Base-by-base conservation (phyloP, 495 filamentous ascomycete species). In the Aspergillus sclerotioniger region DNA sequence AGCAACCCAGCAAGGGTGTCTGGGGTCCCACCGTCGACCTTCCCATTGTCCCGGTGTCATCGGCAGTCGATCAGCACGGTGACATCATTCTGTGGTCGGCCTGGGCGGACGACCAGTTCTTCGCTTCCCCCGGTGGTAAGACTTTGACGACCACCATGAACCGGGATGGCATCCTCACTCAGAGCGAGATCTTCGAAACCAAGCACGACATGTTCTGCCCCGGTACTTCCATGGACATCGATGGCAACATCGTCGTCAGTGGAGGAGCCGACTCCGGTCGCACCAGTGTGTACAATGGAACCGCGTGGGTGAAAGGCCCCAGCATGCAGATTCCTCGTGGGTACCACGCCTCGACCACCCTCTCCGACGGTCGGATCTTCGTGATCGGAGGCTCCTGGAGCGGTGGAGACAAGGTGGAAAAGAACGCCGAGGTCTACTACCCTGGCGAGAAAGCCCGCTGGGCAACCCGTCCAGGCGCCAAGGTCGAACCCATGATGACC, bases 191-290 rank as follows among this genome's bases (percentile, higher is more conserved):
- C 39, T 60, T 61, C 19, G 69, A 84, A 51, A 85, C 77, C 12
- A 56, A 73, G 7, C 81, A 84, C 47, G 80, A 84, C 59, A 86
- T 87, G 82, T 87, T 87, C 61, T 87, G 84, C 63, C 83, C 84
- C 6, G 83, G 84, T 0, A 80, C 82, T 28, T 80, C 79, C 3
- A 60, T 80, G 9, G 77, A 81, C 57, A 62, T 69, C 20, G 68
- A 75, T 17, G 84, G 84, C 15, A 70, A 67, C n/a, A 69, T 83
- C 17, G 57, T 84, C 20, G 77, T 86, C 19, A 80, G 76, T 5
- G 84, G 84, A 2, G 83, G 83, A 6, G 65, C 68, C 39, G 72
- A 72, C 53, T 67, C 73, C 12, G 53, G 58, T 0, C 69, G 73
- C 35, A 80, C 76, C 9, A 82, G 78, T 57, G 72, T 83, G 46